phyloP scores from a whole-genome alignment of 2,329 filamentous ascomycete genomes.

The Talaromyces sp. region DNA sequence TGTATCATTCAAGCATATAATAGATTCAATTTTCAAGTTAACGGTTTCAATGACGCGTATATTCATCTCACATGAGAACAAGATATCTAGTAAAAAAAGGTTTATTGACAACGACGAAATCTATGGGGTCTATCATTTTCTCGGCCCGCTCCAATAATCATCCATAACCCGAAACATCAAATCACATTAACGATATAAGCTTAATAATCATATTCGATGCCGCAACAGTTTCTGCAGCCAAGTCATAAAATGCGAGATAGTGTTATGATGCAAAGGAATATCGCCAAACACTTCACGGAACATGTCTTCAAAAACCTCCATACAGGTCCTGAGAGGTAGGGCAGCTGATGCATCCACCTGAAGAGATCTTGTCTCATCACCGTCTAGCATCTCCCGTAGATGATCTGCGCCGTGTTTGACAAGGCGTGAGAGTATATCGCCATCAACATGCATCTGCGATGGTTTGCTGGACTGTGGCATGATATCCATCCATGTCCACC shows the following conservation, averaged over 20 bases:
- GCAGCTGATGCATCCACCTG: background rate
- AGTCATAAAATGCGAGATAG: slow-evolving; percentile 24
- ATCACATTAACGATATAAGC: background rate
- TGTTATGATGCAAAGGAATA: slow-evolving; percentile 42
- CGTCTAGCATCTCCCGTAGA: slow-evolving; percentile 27
- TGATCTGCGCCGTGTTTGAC: slow-evolving; percentile 38
- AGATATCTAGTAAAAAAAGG: background rate
- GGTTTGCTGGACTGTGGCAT: slow-evolving; percentile 42
- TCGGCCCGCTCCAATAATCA: background rate
- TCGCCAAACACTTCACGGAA: slow-evolving; percentile 25
- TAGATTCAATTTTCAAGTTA: background rate
- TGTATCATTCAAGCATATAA: background rate
- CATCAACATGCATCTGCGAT: slow-evolving; percentile 60
- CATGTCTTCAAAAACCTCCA: slow-evolving; percentile 45
- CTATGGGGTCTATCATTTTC: background rate
- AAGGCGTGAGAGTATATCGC: slow-evolving; percentile 59
- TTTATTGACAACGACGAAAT: background rate
- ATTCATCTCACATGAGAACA: background rate
- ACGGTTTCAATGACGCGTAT: background rate
- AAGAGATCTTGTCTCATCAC: slow-evolving; percentile 15
- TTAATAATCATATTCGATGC: slow-evolving; percentile 14
- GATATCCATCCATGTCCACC: slow-evolving; percentile 22
- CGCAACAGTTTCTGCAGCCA: slow-evolving; percentile 33
- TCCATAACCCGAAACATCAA: background rate
- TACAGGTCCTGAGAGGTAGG: slow-evolving; percentile 20